These are phyloP conservation scores for Trifolium subterraneum DNA, from an alignment of 306 rosid species.

Conservation along the genomic window DNA sequence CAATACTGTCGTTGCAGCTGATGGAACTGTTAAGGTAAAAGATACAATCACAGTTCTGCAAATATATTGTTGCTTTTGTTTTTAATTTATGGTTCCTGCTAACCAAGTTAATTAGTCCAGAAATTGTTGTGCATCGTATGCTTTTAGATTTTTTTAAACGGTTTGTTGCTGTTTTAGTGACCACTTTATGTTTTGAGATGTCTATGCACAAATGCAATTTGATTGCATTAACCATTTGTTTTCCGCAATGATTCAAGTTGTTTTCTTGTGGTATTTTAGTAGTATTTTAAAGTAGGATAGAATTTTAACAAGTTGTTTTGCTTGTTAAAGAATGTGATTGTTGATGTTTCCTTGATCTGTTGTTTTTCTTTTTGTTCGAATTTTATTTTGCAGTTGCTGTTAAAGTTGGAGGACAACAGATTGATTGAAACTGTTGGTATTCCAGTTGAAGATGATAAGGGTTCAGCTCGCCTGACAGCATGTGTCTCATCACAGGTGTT, in stretches of 20 bases:
- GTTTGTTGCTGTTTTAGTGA: constrained; percentile 15
- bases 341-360: constrained; percentile 23
- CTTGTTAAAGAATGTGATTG: constrained; percentile 25
- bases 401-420: constrained; percentile 91
- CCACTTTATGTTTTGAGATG: constrained; percentile 29
- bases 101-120: not conserved
- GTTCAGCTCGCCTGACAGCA: constrained; percentile 86
- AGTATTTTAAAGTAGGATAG: constrained; percentile 23
- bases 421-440: constrained; percentile 96
- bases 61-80: not conserved
- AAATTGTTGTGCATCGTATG: constrained; percentile 1
- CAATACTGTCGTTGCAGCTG: constrained; percentile 70
- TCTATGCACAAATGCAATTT: not conserved
- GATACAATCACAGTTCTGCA: not conserved
- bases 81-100: constrained; percentile 10
- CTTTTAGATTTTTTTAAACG: constrained; percentile 28
- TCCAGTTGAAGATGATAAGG: constrained; percentile 69
- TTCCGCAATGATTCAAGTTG: constrained; percentile 19
- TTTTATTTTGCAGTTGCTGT: constrained; percentile 68
- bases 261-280: constrained; percentile 12
- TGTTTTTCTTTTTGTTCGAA: constrained; percentile 4
- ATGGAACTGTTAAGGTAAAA: constrained; percentile 90
- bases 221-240: constrained; percentile 23
- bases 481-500: constrained; percentile 94
- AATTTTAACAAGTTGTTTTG: constrained; percentile 18